Base-by-base conservation (phyloP, 2,329 filamentous ascomycete species). In the Laburnicola sp. region DNA sequence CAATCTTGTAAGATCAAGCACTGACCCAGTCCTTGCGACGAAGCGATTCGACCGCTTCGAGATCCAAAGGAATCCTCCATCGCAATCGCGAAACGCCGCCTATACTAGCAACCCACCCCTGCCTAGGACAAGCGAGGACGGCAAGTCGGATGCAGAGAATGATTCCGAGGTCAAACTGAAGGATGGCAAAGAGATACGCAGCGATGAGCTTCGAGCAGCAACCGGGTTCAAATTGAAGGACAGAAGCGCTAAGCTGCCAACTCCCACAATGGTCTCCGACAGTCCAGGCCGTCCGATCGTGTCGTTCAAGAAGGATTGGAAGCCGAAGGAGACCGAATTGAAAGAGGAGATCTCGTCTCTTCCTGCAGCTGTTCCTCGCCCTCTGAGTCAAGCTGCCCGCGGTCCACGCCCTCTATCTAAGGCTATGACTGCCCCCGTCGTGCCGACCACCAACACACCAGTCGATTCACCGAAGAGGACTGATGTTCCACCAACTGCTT, bases 231-330 rank as follows among this genome's bases (percentile, higher is more conserved):
- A 80, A 70, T 78, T 94, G 58, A 91, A 86, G 71, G 91, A 96
- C 73, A 86, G 92, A 68, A 97, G 91, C 74, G 76, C 86, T 50
- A 95, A 89, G 70, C 80, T 97, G 56, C 93, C 92, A 26, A 93
- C 88, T 66, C 93, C 93, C 59, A 90, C 89, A 48, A 87, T 89
- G 66, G 92, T 97, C 74, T 97, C 91, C 77, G 88, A 97, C 76
- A 88, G 83, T 68, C 88, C 89, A 64, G 91, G 91, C 64, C 86
- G 93, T 70, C 93, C 93, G 57, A 97, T 97, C 79, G 93, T 97
- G 80, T 97, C 93, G 82, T 97, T 97, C 81, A 84, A 96, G 75
- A 83, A 83, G 66, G 83, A 87, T 70, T 96, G 90, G 86, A 88
- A 85, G 79, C 82, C 85, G 69, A 83, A 82, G 70, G 85, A 88